Conservation (phyloP, 208 protist species). For the Leptomonas pyrrhocoris region DNA sequence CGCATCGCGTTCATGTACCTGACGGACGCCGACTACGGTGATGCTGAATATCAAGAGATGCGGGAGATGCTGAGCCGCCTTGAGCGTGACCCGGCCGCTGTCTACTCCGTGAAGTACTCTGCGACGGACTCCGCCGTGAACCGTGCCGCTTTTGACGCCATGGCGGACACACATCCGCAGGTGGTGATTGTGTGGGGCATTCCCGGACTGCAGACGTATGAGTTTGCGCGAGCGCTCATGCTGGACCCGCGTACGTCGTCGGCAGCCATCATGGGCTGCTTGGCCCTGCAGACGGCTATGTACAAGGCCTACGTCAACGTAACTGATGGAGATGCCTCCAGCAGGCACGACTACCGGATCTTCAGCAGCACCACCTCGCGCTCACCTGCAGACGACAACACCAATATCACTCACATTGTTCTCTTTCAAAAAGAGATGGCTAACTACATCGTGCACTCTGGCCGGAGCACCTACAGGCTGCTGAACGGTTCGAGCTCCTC, state of each 20-base stretch:
- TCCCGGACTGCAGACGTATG: conserved; percentile 20
- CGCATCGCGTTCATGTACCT: conserved; percentile 69
- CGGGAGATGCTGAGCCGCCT: conserved; percentile 1
- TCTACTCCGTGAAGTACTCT: conserved; percentile 30
- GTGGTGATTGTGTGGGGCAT: conserved; percentile 47
- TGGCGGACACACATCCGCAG: conserved; percentile 50
- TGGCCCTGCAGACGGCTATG: conserved; percentile 28
- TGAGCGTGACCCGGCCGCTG: conserved; percentile 6
- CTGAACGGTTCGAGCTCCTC: background rate
- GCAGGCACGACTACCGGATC: conserved; percentile 26
- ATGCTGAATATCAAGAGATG: conserved; percentile 32
- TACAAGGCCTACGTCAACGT: conserved; percentile 21
- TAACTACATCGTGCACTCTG: conserved; percentile 34
- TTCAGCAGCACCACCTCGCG: conserved; percentile 29
- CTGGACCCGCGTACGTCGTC: conserved; percentile 32
- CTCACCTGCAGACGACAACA: conserved; percentile 29
- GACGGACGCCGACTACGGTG: conserved; percentile 34
- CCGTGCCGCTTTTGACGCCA: conserved; percentile 33
- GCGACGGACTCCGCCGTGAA: conserved; percentile 10
- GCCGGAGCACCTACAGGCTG: conserved; percentile 6
- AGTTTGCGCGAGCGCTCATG: conserved; percentile 37
- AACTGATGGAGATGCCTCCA: background rate
- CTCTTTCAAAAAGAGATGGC: conserved; percentile 44
- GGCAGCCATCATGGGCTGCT: conserved; percentile 35
- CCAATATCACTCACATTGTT: conserved; percentile 33